phyloP scores from a whole-genome alignment of 2,329 filamentous ascomycete species.

The Trichoderma guizhouense region DNA sequence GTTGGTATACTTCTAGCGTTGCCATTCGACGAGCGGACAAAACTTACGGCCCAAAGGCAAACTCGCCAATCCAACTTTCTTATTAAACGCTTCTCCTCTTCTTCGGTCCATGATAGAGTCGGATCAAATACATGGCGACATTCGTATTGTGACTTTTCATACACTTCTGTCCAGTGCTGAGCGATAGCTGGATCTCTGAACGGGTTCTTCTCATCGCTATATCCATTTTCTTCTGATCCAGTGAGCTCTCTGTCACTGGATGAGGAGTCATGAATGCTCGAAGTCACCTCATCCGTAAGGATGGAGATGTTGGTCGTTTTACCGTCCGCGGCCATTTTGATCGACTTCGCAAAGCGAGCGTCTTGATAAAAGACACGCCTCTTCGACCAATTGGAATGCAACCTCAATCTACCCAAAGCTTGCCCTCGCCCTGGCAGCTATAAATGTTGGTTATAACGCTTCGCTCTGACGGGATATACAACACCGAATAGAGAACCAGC shows the following conservation, averaged over 20 bases:
- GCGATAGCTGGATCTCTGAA: background rate
- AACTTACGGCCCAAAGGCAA: slow-evolving; percentile 2
- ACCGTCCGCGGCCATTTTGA: background rate
- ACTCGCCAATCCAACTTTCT: slow-evolving; percentile 4
- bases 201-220: background rate
- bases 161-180: slow-evolving; percentile 4
- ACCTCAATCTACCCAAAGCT: background rate
- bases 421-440: background rate
- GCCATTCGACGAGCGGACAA: fast-evolving
- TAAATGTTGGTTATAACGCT: background rate
- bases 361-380: background rate
- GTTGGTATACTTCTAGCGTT: background rate
- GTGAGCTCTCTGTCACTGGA: background rate
- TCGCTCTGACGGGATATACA: background rate
- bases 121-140: slow-evolving; percentile 11
- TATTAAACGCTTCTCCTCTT: background rate
- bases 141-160: slow-evolving; percentile 7
- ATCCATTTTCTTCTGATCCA: background rate
- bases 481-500: background rate
- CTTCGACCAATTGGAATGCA: background rate
- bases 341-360: background rate
- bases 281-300: background rate
- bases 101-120: background rate
- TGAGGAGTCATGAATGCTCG: background rate
- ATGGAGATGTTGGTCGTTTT: background rate